A percentile compares a stretch with the other conserved stretches of the same genome.
Evolutionary conservation across 179 eudicot genomes (phyloP).

Genomic region (Corrigiola litoralis): DNA sequence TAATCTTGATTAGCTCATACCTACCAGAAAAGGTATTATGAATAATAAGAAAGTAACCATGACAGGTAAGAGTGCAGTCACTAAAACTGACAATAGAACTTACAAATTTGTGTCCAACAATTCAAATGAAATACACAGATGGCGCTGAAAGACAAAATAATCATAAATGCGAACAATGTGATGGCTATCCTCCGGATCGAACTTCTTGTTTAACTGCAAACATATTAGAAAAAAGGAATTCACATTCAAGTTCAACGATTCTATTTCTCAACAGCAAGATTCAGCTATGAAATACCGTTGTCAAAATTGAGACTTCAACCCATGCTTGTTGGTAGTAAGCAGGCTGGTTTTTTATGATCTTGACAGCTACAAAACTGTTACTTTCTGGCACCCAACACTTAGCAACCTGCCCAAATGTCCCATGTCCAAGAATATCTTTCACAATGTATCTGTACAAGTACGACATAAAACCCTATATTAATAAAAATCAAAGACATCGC

Average conservation of each 20-base stretch:
- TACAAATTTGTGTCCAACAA: conserved; percentile 86
- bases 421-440: conserved; percentile 96
- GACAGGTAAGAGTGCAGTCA: conserved; percentile 8
- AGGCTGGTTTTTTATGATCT: conserved; percentile 92
- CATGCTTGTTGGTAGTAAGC: conserved; percentile 91
- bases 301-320: conserved; percentile 94
- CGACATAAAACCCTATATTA: neutral
- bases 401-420: conserved; percentile 99
- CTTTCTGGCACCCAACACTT: conserved; percentile 92
- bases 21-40: conserved; percentile 28
- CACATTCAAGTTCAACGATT: conserved; percentile 2
- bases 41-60: conserved; percentile 2
- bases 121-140: conserved; percentile 91
- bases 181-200: conserved; percentile 95
- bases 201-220: conserved; percentile 79
- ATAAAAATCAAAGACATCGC: neutral
- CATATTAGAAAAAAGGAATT: conserved; percentile 13
- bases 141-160: conserved; percentile 83
- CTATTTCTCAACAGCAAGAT: conserved; percentile 4
- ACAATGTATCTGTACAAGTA: conserved; percentile 71
- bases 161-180: conserved; percentile 95
- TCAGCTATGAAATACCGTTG: conserved; percentile 46
- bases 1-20: conserved; percentile 88
- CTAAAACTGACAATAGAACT: conserved; percentile 29
- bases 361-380: conserved; percentile 79